phyloP scores from a whole-genome alignment of 2,329 filamentous ascomycete genomes.

The Fusarium haematococcum region DNA sequence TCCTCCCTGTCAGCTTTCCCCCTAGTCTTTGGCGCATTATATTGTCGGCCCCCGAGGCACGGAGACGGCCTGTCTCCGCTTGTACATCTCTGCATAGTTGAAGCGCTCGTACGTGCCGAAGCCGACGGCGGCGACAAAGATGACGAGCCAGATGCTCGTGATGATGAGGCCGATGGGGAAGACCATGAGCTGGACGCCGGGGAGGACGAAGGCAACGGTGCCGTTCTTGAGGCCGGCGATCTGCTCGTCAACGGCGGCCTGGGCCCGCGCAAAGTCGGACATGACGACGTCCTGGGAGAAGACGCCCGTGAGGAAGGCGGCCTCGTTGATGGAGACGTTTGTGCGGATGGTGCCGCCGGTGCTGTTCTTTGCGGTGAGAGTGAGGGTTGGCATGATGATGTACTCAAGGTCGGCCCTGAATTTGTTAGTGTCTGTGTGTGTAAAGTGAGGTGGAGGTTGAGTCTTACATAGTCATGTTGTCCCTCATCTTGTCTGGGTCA shows the following conservation, averaged over 20 bases:
- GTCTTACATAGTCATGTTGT: conserved; percentile 71
- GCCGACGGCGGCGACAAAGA: conserved; percentile 69
- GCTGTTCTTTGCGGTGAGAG: conserved; percentile 68
- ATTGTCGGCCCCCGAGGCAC: conserved; percentile 23
- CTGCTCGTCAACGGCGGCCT: conserved; percentile 62
- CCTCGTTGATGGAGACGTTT: conserved; percentile 76
- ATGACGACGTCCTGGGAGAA: conserved; percentile 70
- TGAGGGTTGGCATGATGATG: conserved; percentile 76
- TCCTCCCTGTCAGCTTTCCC: neutral
- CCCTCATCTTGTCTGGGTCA: conserved; percentile 65
- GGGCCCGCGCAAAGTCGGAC: conserved; percentile 62
- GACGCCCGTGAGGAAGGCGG: conserved; percentile 77
- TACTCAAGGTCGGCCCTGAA: conserved; percentile 68
- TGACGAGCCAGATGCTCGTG: conserved; percentile 69
- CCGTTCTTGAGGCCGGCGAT: conserved; percentile 60
- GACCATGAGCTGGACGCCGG: conserved; percentile 75
- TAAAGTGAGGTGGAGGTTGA: conserved; percentile 22
- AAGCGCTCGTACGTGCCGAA: conserved; percentile 76
- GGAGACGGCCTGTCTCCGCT: conserved; percentile 49
- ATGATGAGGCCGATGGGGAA: conserved; percentile 78
- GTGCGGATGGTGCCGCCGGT: conserved; percentile 67
- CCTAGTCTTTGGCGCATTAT: conserved; percentile 10
- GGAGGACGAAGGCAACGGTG: conserved; percentile 74
- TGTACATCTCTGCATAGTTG: conserved; percentile 73
- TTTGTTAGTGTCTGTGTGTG: conserved; percentile 16